These are phyloP conservation scores for Diaporthe destruens DNA, from an alignment of 2,329 filamentous ascomycete genomes.

Conservation along the genomic window DNA sequence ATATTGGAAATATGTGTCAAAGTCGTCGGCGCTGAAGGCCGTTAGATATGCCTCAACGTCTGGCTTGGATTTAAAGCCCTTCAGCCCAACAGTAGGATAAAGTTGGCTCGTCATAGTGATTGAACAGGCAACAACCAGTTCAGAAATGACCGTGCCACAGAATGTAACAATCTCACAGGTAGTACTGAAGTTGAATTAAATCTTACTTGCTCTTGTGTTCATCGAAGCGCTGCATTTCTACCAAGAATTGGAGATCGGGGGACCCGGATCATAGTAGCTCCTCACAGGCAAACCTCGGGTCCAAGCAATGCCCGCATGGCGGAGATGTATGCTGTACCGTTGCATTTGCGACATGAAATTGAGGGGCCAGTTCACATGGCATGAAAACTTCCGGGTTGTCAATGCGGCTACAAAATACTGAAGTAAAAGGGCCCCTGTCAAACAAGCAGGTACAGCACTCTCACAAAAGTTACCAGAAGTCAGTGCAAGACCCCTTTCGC, in stretches of 20 bases:
- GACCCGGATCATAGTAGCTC: conserved; percentile 12
- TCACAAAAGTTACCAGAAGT: too few relatives aligned
- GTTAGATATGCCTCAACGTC: conserved; percentile 18
- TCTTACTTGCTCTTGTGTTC: not conserved
- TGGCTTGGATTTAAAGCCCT: conserved; percentile 10
- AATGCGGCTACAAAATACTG: not conserved
- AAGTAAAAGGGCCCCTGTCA: not conserved
- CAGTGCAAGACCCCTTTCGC: too few relatives aligned
- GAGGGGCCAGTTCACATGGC: not conserved
- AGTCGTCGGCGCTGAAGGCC: conserved; percentile 15
- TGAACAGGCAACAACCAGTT: not conserved
- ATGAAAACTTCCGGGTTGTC: not conserved
- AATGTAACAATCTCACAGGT: not conserved
- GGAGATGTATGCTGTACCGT: not conserved
- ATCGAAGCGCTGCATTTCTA: not conserved
- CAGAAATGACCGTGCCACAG: too few relatives aligned
- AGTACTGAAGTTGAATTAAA: not conserved
- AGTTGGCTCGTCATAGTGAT: not conserved
- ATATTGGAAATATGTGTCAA: conserved; percentile 11
- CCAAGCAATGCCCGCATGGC: not conserved
- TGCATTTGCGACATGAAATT: not conserved
- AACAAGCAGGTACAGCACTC: too few relatives aligned
- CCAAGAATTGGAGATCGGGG: not conserved
- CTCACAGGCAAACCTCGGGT: not conserved
- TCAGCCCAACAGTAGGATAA: conserved; percentile 14